Evolutionary conservation across 1,284 basidiomycete species (phyloP).

Genomic region (Fomitopsis pinicola): DNA sequence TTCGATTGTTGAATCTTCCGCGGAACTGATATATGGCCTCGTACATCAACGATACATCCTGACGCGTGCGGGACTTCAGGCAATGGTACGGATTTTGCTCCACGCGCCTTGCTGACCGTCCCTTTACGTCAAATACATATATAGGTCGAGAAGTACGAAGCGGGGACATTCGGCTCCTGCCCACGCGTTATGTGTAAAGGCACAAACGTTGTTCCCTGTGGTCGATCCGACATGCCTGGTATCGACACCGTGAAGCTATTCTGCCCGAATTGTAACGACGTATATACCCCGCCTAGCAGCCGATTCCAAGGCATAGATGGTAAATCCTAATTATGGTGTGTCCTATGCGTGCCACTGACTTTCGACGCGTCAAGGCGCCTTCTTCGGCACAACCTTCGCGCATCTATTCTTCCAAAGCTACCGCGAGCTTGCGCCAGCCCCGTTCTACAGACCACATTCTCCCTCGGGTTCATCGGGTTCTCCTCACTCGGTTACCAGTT

Average conservation of each 20-base stretch:
- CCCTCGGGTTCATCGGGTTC: constrained; percentile 49
- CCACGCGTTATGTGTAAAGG: constrained; percentile 94
- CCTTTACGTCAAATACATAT: background rate
- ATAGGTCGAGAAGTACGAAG: constrained; percentile 95
- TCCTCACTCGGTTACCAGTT: constrained; percentile 41
- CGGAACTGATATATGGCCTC: constrained; percentile 95
- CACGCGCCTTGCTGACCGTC: constrained; percentile 11
- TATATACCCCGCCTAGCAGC: constrained; percentile 93
- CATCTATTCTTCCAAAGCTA: constrained; percentile 98
- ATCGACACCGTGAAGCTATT: constrained; percentile 98
- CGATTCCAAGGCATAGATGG: constrained; percentile 97
- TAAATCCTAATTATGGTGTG: constrained; percentile 22
- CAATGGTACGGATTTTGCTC: constrained; percentile 72
- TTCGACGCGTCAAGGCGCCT: constrained; percentile 65
- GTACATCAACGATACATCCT: constrained; percentile 98
- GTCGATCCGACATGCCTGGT: constrained; percentile 95
- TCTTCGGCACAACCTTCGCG: constrained; percentile 98
- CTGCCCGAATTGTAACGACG: constrained; percentile 98
- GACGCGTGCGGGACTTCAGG: constrained; percentile 88
- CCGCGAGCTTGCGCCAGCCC: constrained; percentile 83
- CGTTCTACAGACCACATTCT: constrained; percentile 72
- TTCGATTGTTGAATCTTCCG: constrained; percentile 96
- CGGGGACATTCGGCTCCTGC: constrained; percentile 89
- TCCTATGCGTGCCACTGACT: background rate
- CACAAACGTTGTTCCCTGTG: constrained; percentile 91